These are phyloP conservation scores for Colletotrichum sp. DNA, from an alignment of 2,329 filamentous ascomycete species.

Conservation along the genomic window DNA sequence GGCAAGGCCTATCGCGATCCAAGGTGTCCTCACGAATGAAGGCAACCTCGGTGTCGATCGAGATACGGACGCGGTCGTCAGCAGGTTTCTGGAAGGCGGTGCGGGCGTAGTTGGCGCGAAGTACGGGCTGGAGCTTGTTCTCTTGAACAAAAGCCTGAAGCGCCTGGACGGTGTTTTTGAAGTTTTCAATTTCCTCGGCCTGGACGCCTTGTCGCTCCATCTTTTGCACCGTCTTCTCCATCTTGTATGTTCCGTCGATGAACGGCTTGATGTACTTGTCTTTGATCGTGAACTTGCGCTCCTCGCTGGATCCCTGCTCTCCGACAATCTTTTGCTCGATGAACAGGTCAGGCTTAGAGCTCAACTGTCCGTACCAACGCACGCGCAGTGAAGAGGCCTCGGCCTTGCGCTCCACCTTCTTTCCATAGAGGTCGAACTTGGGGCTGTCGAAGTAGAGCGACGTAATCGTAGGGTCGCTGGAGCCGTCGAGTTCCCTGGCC, in stretches of 20 bases:
- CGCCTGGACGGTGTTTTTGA: constrained; percentile 74
- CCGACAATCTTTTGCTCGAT: constrained; percentile 90
- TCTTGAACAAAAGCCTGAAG: constrained; percentile 83
- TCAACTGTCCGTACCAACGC: constrained; percentile 89
- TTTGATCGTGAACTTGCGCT: constrained; percentile 85
- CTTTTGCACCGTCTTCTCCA: constrained; percentile 90
- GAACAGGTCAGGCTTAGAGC: constrained; percentile 77
- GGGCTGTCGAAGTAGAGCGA: constrained; percentile 95
- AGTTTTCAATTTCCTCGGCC: constrained; percentile 67
- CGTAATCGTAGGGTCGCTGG: constrained; percentile 87
- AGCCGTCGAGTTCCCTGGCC: constrained; percentile 80
- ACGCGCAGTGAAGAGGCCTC: constrained; percentile 84
- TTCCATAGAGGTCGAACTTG: constrained; percentile 83
- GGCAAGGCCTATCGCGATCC: constrained; percentile 83
- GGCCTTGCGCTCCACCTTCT: constrained; percentile 78
- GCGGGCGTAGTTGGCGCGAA: constrained; percentile 91
- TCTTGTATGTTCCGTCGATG: constrained; percentile 83
- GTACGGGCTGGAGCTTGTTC: constrained; percentile 78
- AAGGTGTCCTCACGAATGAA: constrained; percentile 83
- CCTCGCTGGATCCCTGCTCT: constrained; percentile 77
- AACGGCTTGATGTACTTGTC: constrained; percentile 92
- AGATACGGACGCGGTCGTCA: constrained; percentile 88
- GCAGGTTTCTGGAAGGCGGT: constrained; percentile 96
- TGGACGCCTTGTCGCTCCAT: constrained; percentile 79
- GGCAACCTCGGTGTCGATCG: constrained; percentile 89